Percentiles rank a stretch among this genome's conserved stretches.
Conservation (phyloP, 768 basidiomycete species). For the Candolleomyces efflorescens region DNA sequence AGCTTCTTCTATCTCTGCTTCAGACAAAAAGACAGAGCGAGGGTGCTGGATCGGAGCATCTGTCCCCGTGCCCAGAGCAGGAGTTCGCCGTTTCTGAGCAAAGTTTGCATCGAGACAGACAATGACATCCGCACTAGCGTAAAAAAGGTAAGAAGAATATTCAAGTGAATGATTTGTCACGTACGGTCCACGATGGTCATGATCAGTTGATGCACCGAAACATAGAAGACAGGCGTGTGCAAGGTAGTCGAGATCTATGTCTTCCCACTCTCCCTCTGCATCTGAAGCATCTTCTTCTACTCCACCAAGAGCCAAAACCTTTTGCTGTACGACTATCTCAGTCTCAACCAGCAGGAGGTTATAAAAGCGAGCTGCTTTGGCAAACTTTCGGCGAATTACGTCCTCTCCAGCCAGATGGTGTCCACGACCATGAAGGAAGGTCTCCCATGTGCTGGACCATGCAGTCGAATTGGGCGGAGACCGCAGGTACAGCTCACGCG, state of each 20-base stretch:
- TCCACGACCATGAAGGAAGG: neutral
- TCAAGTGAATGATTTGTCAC: neutral
- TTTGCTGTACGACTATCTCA: neutral
- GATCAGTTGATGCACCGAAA: neutral
- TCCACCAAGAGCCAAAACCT: neutral
- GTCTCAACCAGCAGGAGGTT: neutral
- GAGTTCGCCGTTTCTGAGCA: constrained; percentile 8
- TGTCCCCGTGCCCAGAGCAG: constrained; percentile 3
- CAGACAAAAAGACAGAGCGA: constrained; percentile 16
- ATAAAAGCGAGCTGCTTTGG: neutral
- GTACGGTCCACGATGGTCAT: neutral
- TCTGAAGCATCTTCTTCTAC: neutral
- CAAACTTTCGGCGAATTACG: neutral
- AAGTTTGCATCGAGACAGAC: constrained; percentile 15
- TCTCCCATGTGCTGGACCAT: neutral
- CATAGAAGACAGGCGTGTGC: neutral
- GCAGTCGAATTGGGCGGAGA: neutral
- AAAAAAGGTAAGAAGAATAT: neutral
- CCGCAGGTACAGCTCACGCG: neutral
- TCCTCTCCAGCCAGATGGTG: neutral
- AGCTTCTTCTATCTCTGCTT: constrained; percentile 15
- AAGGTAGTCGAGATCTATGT: neutral
- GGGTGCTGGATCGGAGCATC: constrained; percentile 18
- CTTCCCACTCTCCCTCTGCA: neutral
- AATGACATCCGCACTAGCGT: neutral